Evolutionary conservation across 805 yeast genomes (phyloP), one percentile per base, ranked within the genome.

Genomic region (Cyberlindnera mississippiensis): DNA sequence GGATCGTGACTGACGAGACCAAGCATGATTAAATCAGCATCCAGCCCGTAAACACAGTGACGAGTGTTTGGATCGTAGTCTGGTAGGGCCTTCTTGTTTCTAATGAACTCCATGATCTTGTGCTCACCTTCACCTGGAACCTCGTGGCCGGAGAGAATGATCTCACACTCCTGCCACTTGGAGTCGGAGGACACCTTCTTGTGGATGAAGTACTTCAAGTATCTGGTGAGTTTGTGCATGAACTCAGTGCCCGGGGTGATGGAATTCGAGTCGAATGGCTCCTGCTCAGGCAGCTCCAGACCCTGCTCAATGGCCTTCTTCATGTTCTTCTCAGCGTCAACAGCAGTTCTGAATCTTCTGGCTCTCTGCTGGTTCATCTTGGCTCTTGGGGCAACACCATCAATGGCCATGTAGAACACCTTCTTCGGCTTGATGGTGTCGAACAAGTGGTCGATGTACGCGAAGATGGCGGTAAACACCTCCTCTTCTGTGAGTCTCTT

Each of bases 81-180:
- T 0, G 77, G 73, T 56, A 80, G 82, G n/a, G 90, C 76, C 61
- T 85, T 84, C 65, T 80, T 73, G 33, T 77, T 68, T 66, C 97
- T 80, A 50, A 91, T 88, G 55, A 78, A 88, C 55, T 87, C 87
- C 97, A 90, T 91, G 52, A 91, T 89, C 60, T 91, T 93, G 68
- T 93, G 99, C 64, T 93, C 99, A 60, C 99, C 99, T 72, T 93
- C 99, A 48, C 99, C 99, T 1, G 99, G 99, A 12, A 91, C 98
- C 0, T 95, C 82, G 24, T 96, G 96, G 61, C 91, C 99, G 56
- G 95, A 84, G 35, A 93, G 82, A 18, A 93, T 85, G 6, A 93
- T 89, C 63, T 93, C 93, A 36, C 91, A 66, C 45, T 82, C 74
- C 34, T 81, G 81, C 99, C 99, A 93, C 27, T 95, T 96, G 2